A percentile compares a stretch with the other conserved stretches of the same genome.
phyloP scores from a whole-genome alignment of 345 rosid species.

The Lagerstroemia speciosa region DNA sequence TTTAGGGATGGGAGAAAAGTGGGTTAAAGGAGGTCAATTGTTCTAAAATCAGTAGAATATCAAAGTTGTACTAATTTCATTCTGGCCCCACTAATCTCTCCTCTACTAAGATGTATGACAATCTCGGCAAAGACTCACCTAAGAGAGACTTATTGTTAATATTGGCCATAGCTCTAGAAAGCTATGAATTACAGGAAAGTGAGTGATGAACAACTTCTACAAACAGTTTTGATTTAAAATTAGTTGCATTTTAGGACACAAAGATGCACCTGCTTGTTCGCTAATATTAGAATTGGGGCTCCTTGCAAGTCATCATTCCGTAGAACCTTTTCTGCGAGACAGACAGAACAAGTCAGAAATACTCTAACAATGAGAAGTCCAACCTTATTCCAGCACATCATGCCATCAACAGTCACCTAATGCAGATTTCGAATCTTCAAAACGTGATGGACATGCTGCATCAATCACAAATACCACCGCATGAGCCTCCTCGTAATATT shows the following conservation, averaged over 20 bases:
- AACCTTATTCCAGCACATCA: neutral
- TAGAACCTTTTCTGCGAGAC: slow-evolving; percentile 68
- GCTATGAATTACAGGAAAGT: neutral
- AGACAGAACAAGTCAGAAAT: slow-evolving; percentile 1
- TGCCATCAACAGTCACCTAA: slow-evolving; percentile 35
- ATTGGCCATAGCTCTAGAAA: neutral
- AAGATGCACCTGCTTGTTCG: slow-evolving; percentile 78
- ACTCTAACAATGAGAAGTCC: neutral
- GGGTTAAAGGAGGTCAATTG: neutral
- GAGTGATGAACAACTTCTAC: neutral
- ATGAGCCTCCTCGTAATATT: slow-evolving; percentile 98
- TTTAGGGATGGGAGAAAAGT: neutral
- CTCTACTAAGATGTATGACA: neutral
- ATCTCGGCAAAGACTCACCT: neutral
- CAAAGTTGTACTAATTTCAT: no score
- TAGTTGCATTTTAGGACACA: neutral
- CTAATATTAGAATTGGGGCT: slow-evolving; percentile 85
- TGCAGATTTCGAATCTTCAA: slow-evolving; percentile 93
- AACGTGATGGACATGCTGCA: slow-evolving; percentile 86
- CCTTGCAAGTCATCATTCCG: slow-evolving; percentile 95
- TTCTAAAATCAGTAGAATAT: no score
- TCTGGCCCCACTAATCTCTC: neutral
- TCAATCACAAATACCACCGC: slow-evolving; percentile 85
- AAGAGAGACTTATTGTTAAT: neutral
- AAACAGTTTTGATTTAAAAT: neutral